A percentile compares a stretch with the other conserved stretches of the same genome.
phyloP scores from a whole-genome alignment of 2,329 filamentous ascomycete species.

The Blastomyces percursus region DNA sequence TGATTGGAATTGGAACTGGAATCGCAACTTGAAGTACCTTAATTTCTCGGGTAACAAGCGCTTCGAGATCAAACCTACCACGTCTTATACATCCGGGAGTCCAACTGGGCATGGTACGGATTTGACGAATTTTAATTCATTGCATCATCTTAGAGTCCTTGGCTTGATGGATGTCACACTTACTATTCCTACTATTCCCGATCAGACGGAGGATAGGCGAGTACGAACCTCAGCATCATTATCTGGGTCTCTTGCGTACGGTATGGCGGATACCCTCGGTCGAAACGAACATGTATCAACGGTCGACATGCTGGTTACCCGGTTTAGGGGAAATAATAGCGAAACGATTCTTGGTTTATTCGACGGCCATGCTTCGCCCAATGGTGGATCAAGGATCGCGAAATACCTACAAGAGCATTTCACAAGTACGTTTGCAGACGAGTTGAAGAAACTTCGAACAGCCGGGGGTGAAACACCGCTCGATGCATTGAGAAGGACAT shows the following conservation, averaged over 20 bases:
- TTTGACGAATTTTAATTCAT: constrained; percentile 80
- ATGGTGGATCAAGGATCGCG: constrained; percentile 85
- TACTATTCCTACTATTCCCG: constrained; percentile 83
- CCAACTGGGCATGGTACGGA: constrained; percentile 49
- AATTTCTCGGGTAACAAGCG: constrained; percentile 96
- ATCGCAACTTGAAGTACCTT: constrained; percentile 85
- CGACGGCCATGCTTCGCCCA: constrained; percentile 81
- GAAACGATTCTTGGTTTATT: constrained; percentile 92
- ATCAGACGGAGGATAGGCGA: constrained; percentile 88
- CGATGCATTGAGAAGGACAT: constrained; percentile 77
- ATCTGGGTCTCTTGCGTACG: constrained; percentile 82
- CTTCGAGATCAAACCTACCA: constrained; percentile 70
- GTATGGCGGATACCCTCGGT: constrained; percentile 93
- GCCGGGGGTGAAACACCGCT: constrained; percentile 60
- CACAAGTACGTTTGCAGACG: constrained; percentile 67
- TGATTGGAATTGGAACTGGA: constrained; percentile 99
- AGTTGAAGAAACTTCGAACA: constrained; percentile 62
- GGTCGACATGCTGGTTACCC: constrained; percentile 86
- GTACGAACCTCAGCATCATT: constrained; percentile 94
- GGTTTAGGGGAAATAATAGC: constrained; percentile 78
- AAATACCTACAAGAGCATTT: constrained; percentile 97
- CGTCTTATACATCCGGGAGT: constrained; percentile 42
- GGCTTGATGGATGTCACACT: constrained; percentile 97
- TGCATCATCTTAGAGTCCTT: constrained; percentile 73
- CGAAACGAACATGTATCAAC: constrained; percentile 91